Evolutionary conservation across 352 stramenopile species (phyloP), one percentile per base, ranked within the genome.

Genomic region (Aphanomyces stellatus): DNA sequence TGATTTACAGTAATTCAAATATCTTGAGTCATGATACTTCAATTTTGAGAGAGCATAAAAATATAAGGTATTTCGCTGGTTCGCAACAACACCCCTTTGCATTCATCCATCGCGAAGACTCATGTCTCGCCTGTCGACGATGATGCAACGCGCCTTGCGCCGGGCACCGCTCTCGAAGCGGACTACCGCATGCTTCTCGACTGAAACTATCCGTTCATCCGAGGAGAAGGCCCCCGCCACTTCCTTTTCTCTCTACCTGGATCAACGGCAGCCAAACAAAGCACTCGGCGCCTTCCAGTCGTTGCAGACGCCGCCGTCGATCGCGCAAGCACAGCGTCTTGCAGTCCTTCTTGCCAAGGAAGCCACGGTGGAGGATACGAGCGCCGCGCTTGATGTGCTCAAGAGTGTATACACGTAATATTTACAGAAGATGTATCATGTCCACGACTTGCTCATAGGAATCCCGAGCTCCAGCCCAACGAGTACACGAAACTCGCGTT

Each of bases 401-500:
- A 57, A 59, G 15, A 62, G 51, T 49, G 72, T 74, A 28, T 72
- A 72, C 65, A 67, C 70, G 70, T 74, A 25, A 13, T 25, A 43
- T 8, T 2, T 53, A 8, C 22, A 0, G 46, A 46, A 7, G 22
- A 25, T 43, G 13, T 64, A 46, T 53, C 17, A 37, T 25, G 2
- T 46, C 3, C n/a, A 22, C n/a, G 34, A 15, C 6, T 33, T 51
- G 34, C 17, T 69, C 30, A 46, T 69, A 69, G 62, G 48, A 63
- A 69, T 64, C 71, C 78, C 19, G 30, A 62, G 19, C 80, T 88
- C 25, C 17, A 73, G n/a, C 55, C 71, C n/a, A 78, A 87, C 62
- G 82, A 90, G 43, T 71, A 72, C 17, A 90, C 80, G 59, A 82
- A 84, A 46, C 60, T 89, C 25, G 81, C 81, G 53, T 88, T 80